Conservation (phyloP, 192 early-diverging fungal species). For the Coemansia sp. region DNA sequence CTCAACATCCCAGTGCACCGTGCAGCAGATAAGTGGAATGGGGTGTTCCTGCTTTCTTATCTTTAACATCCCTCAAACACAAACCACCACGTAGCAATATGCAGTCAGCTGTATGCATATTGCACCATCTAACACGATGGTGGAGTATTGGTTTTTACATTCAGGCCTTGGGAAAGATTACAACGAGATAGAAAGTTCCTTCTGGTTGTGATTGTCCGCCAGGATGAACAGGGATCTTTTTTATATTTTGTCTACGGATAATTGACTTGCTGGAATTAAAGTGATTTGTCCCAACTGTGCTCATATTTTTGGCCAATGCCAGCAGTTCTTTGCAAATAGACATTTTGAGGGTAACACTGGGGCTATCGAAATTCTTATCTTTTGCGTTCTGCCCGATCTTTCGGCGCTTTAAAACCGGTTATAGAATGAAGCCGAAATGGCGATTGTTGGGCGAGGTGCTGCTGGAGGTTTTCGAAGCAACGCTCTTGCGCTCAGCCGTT, state of each 20-base stretch:
- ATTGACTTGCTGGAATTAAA: no score
- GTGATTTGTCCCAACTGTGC: no score
- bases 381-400: background rate
- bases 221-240: background rate
- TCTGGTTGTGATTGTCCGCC: background rate
- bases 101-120: background rate
- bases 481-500: background rate
- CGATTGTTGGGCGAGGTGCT: background rate
- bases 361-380: no score
- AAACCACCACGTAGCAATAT: conserved; percentile 1
- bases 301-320: no score
- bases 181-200: no score
- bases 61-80: background rate
- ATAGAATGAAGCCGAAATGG: background rate
- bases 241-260: background rate
- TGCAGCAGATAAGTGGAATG: background rate
- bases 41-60: background rate
- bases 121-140: background rate
- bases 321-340: no score
- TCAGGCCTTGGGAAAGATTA: no score
- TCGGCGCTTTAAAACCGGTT: background rate
- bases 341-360: no score
- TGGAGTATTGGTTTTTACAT: no score
- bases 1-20: background rate
- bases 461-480: background rate